Evolutionary conservation across 495 filamentous ascomycete genomes (phyloP), one percentile per base, ranked within the genome.

Genomic region (Penicillium manginii): DNA sequence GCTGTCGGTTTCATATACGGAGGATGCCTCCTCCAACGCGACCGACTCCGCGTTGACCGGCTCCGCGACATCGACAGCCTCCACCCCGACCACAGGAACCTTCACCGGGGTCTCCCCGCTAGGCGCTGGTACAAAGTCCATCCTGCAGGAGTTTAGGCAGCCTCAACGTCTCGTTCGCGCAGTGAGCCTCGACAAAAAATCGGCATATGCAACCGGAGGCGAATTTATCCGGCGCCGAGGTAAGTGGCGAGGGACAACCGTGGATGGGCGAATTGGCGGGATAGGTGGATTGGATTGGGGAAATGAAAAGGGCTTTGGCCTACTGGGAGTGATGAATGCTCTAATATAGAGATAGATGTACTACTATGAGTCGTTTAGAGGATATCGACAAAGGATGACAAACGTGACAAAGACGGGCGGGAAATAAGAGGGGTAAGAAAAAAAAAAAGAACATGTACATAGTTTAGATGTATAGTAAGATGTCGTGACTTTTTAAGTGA

Each of bases 1-100:
- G 51, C 86, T 84, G 55, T 82, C 82, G 17, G 86, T 81, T 50
- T 87, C 83, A 18, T 84, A 78, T 50, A 74, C 69, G 2, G 76
- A 74, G 23, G 68, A 65, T 2, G 67, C 66, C 14, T 63, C 67
- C 55, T 70, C 62, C 50, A 70, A 37, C 35, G 70, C 63, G 60
- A 63, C 59, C 32, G 59, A 48, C 50, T 66, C 66, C 64, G 74
- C 68, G 53, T 59, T 52, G 51, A 55, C 67, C 54, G 57, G 54
- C 37, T 60, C 59, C 57, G 62, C 66, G 57, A 74, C 64, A 47
- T 81, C 72, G 21, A 79, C 70, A 53, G 72, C 66, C 58, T 72
- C 75, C 61, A 82, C 69, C 55, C 81, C 79, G 55, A 81, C 69
- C 57, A 76, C 67, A 49, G 80, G 74, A 31, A 65, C 61, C 65